Conservation (phyloP, 1,139 yeast genomes). For the Debaryomycetaceae sp. region DNA sequence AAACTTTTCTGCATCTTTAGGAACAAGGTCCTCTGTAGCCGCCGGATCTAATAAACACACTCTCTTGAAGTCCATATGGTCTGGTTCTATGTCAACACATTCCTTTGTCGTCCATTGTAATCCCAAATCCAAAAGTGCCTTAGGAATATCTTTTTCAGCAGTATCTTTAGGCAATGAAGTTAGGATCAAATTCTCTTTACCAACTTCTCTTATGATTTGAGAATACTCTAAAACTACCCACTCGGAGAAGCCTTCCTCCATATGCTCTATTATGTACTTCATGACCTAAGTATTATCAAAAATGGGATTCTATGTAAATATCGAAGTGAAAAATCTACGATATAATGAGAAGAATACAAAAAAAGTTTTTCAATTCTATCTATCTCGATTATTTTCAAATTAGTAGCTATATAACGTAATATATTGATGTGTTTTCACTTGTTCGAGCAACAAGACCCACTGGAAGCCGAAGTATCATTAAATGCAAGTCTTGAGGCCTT, state of each 20-base stretch:
- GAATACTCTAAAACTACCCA: constrained; percentile 91
- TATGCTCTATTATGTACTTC: constrained; percentile 94
- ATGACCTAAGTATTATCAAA: too few species aligned
- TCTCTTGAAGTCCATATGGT: constrained; percentile 43
- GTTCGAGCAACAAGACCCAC: constrained; percentile 18
- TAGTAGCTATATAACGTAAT: not conserved
- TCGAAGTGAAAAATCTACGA: too few species aligned
- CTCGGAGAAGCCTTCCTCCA: constrained; percentile 95
- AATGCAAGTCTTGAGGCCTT: constrained; percentile 42
- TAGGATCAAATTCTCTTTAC: constrained; percentile 67
- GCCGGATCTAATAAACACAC: constrained; percentile 89
- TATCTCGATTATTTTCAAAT: not conserved
- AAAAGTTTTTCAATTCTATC: not conserved
- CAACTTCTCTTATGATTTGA: constrained; percentile 80
- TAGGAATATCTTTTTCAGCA: constrained; percentile 64
- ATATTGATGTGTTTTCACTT: not conserved
- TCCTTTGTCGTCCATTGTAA: constrained; percentile 81
- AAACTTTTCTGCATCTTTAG: constrained; percentile 61
- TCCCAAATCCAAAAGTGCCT: constrained; percentile 55
- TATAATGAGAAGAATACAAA: too few species aligned
- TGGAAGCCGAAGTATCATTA: constrained; percentile 16
- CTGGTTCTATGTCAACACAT: constrained; percentile 48
- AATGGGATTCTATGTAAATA: too few species aligned
- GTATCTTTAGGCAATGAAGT: constrained; percentile 73
- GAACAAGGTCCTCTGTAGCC: constrained; percentile 69